Percentiles rank a stretch among this genome's conserved stretches.
Evolutionary conservation across 768 basidiomycete species (phyloP).

Genomic region (Daedaleopsis nitida): DNA sequence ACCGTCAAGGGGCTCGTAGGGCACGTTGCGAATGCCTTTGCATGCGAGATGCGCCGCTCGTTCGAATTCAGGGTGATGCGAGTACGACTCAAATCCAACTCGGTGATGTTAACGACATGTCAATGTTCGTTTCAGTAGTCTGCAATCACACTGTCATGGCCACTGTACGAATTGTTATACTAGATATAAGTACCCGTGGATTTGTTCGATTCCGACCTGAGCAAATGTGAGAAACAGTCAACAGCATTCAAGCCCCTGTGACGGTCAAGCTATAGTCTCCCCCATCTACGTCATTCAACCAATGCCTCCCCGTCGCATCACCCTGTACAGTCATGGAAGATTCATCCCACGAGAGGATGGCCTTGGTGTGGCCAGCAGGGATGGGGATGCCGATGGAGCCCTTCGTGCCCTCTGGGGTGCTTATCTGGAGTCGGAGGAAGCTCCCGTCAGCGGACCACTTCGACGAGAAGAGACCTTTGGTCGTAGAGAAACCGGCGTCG

Average conservation of each 20-base stretch:
- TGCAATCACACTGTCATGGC: too few relatives aligned
- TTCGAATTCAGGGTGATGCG: too few relatives aligned
- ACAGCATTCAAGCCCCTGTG: constrained; percentile 1
- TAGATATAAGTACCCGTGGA: too few relatives aligned
- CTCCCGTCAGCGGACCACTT: constrained; percentile 2
- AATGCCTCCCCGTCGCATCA: constrained; percentile 9
- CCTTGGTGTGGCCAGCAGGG: neutral
- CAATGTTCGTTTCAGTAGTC: too few relatives aligned
- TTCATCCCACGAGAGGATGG: neutral
- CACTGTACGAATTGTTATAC: too few relatives aligned
- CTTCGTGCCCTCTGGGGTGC: constrained; percentile 7
- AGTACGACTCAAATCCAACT: too few relatives aligned
- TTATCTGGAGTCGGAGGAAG: constrained; percentile 10
- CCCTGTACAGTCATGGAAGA: neutral
- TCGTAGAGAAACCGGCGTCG: constrained; percentile 18
- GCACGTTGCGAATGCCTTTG: too few relatives aligned
- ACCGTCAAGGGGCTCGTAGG: too few relatives aligned
- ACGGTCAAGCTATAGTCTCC: constrained; percentile 10
- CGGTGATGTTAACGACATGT: too few relatives aligned
- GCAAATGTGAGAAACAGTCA: too few relatives aligned
- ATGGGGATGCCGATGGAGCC: constrained; percentile 13
- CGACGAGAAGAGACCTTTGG: constrained; percentile 15
- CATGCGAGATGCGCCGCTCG: too few relatives aligned
- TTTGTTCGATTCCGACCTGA: too few relatives aligned
- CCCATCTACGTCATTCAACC: constrained; percentile 6